Percentiles rank a stretch among this genome's conserved stretches.
phyloP scores from a whole-genome alignment of 106 monocot species.

The Amphibolis antarctica region DNA sequence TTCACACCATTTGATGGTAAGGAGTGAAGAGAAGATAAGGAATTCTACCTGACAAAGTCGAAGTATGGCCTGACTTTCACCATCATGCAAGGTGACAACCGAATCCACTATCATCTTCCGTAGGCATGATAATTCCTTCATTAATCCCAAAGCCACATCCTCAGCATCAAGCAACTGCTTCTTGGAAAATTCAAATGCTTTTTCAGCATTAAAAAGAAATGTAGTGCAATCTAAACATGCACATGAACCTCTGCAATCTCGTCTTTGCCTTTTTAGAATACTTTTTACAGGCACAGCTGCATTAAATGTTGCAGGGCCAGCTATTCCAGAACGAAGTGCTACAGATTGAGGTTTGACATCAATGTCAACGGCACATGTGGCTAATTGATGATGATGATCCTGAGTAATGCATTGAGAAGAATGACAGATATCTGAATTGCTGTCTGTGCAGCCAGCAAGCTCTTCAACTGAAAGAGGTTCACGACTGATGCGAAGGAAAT shows the following conservation, averaged over 20 bases:
- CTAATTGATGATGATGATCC: not conserved
- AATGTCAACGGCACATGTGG: not conserved
- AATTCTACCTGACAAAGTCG: too few relatives aligned
- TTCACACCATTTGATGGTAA: too few relatives aligned
- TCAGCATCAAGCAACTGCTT: slow-evolving; percentile 60
- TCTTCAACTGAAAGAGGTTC: slow-evolving; percentile 27
- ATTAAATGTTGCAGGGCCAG: slow-evolving; percentile 1
- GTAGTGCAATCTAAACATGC: slow-evolving; percentile 52
- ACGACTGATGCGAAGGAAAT: not conserved
- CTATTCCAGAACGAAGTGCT: not conserved
- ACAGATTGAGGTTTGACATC: not conserved
- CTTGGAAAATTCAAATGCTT: slow-evolving; percentile 60
- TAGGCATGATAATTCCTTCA: slow-evolving; percentile 42
- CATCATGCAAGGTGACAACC: too few relatives aligned
- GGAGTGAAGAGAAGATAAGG: too few relatives aligned
- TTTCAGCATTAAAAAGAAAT: slow-evolving; percentile 42
- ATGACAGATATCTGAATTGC: not conserved
- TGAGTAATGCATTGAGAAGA: not conserved
- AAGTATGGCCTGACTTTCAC: too few relatives aligned
- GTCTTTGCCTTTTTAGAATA: slow-evolving; percentile 38
- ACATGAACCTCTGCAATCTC: slow-evolving; percentile 49
- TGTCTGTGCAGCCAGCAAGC: slow-evolving; percentile 8
- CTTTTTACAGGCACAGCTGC: slow-evolving; percentile 27
- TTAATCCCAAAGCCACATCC: slow-evolving; percentile 32
- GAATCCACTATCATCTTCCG: slow-evolving; percentile 33